A percentile compares a stretch with the other conserved stretches of the same genome.
Evolutionary conservation across 1,139 yeast species (phyloP).

Genomic region (Lipomyces yarrowii): DNA sequence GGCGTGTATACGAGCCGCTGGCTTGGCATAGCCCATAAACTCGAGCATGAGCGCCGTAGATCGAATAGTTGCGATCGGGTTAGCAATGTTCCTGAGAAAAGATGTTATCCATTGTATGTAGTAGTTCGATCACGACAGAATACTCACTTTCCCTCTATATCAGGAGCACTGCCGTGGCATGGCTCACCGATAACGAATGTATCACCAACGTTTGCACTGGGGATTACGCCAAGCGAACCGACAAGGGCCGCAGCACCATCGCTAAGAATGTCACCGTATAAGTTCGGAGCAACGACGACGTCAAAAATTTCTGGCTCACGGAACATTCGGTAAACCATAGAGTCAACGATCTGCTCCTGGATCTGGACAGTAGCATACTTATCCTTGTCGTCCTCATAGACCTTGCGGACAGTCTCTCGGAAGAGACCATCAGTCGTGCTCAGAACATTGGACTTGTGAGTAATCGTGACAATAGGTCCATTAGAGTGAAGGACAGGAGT

Average conservation of each 20-base stretch:
- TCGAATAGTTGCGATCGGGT: slow-evolving; percentile 97
- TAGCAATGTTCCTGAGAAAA: slow-evolving; percentile 67
- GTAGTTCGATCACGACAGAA: neutral
- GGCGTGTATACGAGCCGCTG: slow-evolving; percentile 88
- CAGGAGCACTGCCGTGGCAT: slow-evolving; percentile 99
- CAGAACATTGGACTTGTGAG: slow-evolving; percentile 94
- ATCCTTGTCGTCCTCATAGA: slow-evolving; percentile 62
- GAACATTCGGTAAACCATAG: slow-evolving; percentile 98
- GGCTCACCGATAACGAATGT: slow-evolving; percentile 97
- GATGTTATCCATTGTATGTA: neutral
- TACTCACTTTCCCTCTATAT: slow-evolving; percentile 76
- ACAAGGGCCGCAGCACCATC: slow-evolving; percentile 99
- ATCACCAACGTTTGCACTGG: slow-evolving; percentile 97
- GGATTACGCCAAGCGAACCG: slow-evolving; percentile 97
- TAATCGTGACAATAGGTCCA: slow-evolving; percentile 78
- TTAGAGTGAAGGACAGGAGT: slow-evolving; percentile 43
- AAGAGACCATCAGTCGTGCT: slow-evolving; percentile 92
- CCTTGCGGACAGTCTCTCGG: slow-evolving; percentile 84
- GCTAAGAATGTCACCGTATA: slow-evolving; percentile 94
- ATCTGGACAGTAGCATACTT: slow-evolving; percentile 55
- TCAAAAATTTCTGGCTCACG: slow-evolving; percentile 96
- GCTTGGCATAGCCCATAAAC: slow-evolving; percentile 86
- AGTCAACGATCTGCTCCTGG: slow-evolving; percentile 96
- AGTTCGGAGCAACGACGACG: slow-evolving; percentile 97
- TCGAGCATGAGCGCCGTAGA: slow-evolving; percentile 97